Conservation (phyloP, 225 moss, liverwort and hornwort genomes). For the Lunularia cruciata region DNA sequence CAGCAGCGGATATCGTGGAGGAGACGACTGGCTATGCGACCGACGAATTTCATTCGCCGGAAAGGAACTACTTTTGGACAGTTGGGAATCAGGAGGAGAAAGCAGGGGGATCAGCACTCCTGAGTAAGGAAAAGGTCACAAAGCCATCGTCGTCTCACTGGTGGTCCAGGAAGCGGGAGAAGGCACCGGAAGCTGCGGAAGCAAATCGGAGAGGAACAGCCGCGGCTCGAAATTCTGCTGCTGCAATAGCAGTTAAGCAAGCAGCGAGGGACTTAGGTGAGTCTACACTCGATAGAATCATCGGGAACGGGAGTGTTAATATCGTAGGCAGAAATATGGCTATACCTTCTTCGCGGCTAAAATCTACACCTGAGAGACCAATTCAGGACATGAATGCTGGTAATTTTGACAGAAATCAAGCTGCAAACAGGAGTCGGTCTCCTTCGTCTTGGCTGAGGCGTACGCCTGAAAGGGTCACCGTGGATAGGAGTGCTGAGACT, state of each 20-base stretch:
- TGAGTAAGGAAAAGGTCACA: slow-evolving; percentile 1
- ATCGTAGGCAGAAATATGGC: not conserved
- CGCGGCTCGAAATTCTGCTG: too few relatives aligned
- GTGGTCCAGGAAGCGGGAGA: slow-evolving; percentile 23
- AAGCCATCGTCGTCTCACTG: not conserved
- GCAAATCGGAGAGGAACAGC: too few relatives aligned
- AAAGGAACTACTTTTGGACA: slow-evolving; percentile 6
- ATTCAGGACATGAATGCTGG: too few relatives aligned
- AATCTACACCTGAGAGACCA: too few relatives aligned
- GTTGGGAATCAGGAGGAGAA: not conserved
- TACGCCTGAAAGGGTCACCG: too few relatives aligned
- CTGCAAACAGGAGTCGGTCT: too few relatives aligned
- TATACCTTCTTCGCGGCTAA: too few relatives aligned
- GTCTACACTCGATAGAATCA: not conserved
- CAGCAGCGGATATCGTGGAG: slow-evolving; percentile 8
- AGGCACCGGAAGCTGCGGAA: not conserved
- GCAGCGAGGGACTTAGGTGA: not conserved
- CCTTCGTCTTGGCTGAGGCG: too few relatives aligned
- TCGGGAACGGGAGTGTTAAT: not conserved
- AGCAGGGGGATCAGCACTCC: not conserved
- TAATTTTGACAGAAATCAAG: too few relatives aligned
- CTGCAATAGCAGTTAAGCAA: not conserved
- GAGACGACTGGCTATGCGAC: not conserved
- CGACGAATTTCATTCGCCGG: slow-evolving; percentile 14
- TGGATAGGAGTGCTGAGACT: too few relatives aligned